A percentile compares a stretch with the other conserved stretches of the same genome.
These are phyloP conservation scores for Aureobasidium sp. DNA, from an alignment of 2,329 filamentous ascomycete species.

Conservation along the genomic window DNA sequence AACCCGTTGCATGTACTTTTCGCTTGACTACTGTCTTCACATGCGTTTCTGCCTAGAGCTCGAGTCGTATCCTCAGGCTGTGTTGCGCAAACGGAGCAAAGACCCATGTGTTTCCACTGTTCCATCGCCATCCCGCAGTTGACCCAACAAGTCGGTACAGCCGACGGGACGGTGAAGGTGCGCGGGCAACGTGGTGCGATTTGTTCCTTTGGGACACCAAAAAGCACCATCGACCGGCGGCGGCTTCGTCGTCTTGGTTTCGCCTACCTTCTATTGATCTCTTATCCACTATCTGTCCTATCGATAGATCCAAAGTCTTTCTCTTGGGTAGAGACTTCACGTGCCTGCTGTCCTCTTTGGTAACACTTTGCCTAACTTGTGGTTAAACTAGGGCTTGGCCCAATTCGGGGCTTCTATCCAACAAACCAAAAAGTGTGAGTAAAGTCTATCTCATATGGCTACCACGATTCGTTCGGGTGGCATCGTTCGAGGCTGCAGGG, in stretches of 20 bases:
- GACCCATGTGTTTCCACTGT: background rate
- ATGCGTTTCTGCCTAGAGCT: background rate
- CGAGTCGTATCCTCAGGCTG: background rate
- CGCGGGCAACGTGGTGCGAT: background rate
- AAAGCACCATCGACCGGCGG: background rate
- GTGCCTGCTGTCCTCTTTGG: background rate
- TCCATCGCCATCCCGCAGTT: background rate
- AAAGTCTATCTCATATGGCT: background rate
- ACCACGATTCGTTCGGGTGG: background rate
- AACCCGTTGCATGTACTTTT: background rate
- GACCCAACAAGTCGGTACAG: slow-evolving; percentile 1
- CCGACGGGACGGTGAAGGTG: background rate
- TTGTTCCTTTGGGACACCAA: background rate
- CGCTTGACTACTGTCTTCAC: background rate
- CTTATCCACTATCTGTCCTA: slow-evolving; percentile 11
- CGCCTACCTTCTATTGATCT: background rate
- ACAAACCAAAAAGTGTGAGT: background rate
- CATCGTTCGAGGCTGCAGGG: background rate
- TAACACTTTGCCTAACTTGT: background rate
- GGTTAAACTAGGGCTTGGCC: background rate
- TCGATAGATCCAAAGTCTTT: background rate
- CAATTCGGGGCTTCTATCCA: background rate
- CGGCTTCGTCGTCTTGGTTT: background rate
- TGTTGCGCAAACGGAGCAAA: background rate
- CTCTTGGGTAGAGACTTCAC: background rate